Evolutionary conservation across 139 green algal genomes (phyloP), one percentile per base, ranked within the genome.

Genomic region (Chlamydomonas asymmetrica): DNA sequence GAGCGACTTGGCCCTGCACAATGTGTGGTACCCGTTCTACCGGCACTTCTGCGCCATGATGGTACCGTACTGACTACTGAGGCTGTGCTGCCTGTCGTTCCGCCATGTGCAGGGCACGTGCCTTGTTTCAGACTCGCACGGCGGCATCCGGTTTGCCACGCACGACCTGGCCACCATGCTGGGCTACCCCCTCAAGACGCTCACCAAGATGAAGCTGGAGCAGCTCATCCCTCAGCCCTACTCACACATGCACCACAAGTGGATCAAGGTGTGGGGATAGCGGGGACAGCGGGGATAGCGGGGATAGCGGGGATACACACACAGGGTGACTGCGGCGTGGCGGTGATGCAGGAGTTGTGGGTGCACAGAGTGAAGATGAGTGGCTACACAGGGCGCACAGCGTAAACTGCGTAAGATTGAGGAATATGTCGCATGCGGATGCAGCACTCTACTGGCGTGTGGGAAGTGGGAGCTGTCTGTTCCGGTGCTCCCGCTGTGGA

Each of bases 131-230:
- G 73, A 83, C 61, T 27, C 8, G 31, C 65, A 75, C 48, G 66
- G 75, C 31, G 41, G 39, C n/a, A 50, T 86, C 8, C 5, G 37
- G 16, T 86, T 81, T 43, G 76, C 76, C 31, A 75, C 74, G 1
- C 71, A 66, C 66, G 74, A 80, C 65, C 25, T 80, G 52, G 74
- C 74, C 0, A 52, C 64, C n/a, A 57, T 80, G 74, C 41, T 74
- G 54, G 66, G 66, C 54, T 63, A 75, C 31, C 57, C 65, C 20
- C 60, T 74, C 3, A 34, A 35, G 6, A 65, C 38, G 27, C 65
- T 81, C 40, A 32, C 75, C 1, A 63, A 52, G 34, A 71, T 74
- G 65, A 31, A 38, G 63, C 29, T 73, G 31, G 74, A 71, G 1
- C 61, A 79, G 72, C 48, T 71, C 18, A 61, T 79, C 48, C 72